A percentile compares a stretch with the other conserved stretches of the same genome.
These are phyloP conservation scores for Boletus eberwhitei DNA, from an alignment of 768 basidiomycete genomes.

Conservation along the genomic window DNA sequence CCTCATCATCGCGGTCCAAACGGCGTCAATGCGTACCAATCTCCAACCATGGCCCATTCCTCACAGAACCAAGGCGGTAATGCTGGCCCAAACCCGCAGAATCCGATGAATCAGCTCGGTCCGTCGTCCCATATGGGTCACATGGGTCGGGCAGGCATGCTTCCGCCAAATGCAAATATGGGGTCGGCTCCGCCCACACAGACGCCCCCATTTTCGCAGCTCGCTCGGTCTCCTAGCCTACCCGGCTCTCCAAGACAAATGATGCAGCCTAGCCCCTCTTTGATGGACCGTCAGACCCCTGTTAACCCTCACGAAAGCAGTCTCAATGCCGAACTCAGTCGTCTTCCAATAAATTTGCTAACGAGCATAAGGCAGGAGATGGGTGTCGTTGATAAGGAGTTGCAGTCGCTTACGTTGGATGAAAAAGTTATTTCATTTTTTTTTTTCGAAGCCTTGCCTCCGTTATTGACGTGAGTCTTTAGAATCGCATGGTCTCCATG, in stretches of 20 bases:
- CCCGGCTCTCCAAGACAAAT: conserved; percentile 51
- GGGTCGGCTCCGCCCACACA: conserved; percentile 38
- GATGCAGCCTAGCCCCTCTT: conserved; percentile 56
- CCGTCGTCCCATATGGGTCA: conserved; percentile 50
- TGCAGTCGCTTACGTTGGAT: conserved; percentile 36
- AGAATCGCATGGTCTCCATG: conserved; percentile 37
- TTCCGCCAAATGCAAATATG: conserved; percentile 43
- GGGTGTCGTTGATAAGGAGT: conserved; percentile 46
- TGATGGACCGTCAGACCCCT: conserved; percentile 47
- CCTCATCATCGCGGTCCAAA: conserved; percentile 45
- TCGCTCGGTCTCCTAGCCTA: conserved; percentile 58
- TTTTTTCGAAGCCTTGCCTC: not conserved
- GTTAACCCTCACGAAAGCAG: conserved; percentile 19
- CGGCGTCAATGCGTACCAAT: conserved; percentile 52
- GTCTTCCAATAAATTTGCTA: conserved; percentile 37
- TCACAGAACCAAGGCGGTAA: conserved; percentile 45
- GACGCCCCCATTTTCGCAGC: conserved; percentile 41
- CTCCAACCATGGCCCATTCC: conserved; percentile 62
- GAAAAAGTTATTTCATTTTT: conserved; percentile 54
- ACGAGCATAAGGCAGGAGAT: conserved; percentile 40
- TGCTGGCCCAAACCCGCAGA: conserved; percentile 28
- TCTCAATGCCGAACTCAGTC: conserved; percentile 42
- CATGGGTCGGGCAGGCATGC: conserved; percentile 44
- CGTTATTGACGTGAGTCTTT: conserved; percentile 12
- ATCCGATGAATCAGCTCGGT: conserved; percentile 49